phyloP scores from a whole-genome alignment of 176 grass and related monocot species.

The Musa beccarii region DNA sequence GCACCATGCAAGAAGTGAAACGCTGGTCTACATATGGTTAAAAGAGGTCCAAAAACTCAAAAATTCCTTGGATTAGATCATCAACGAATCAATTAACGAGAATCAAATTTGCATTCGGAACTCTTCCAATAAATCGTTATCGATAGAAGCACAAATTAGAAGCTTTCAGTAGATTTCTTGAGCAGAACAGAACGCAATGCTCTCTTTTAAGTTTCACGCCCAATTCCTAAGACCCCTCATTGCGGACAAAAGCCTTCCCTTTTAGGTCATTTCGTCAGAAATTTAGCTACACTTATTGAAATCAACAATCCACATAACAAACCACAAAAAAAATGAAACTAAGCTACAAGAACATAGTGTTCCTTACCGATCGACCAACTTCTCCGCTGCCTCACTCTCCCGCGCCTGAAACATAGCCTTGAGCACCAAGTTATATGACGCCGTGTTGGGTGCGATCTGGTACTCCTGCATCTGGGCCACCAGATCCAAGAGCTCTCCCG shows the following conservation, averaged over 20 bases:
- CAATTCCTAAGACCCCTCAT: neutral
- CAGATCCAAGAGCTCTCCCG: conserved; percentile 52
- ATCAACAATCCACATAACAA: neutral
- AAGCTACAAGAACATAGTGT: neutral
- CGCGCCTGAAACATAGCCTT: conserved; percentile 37
- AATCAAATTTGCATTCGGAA: too few relatives aligned
- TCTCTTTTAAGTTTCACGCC: neutral
- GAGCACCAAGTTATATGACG: conserved; percentile 88
- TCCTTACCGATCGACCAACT: conserved; percentile 25
- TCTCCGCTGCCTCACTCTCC: conserved; percentile 21
- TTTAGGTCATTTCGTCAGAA: neutral
- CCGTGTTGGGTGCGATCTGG: conserved; percentile 55
- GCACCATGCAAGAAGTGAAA: neutral
- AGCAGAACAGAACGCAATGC: neutral
- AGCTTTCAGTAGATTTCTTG: neutral
- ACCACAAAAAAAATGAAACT: neutral
- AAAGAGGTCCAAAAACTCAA: too few relatives aligned
- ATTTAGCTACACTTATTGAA: neutral
- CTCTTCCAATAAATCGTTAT: too few relatives aligned
- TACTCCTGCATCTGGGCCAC: conserved; percentile 79
- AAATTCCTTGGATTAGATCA: too few relatives aligned
- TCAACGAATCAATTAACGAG: too few relatives aligned
- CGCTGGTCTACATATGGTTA: too few relatives aligned
- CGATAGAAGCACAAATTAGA: too few relatives aligned
- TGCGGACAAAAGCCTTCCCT: neutral